phyloP scores from a whole-genome alignment of 192 early-diverging fungal species.

The Coemansia sp. region DNA sequence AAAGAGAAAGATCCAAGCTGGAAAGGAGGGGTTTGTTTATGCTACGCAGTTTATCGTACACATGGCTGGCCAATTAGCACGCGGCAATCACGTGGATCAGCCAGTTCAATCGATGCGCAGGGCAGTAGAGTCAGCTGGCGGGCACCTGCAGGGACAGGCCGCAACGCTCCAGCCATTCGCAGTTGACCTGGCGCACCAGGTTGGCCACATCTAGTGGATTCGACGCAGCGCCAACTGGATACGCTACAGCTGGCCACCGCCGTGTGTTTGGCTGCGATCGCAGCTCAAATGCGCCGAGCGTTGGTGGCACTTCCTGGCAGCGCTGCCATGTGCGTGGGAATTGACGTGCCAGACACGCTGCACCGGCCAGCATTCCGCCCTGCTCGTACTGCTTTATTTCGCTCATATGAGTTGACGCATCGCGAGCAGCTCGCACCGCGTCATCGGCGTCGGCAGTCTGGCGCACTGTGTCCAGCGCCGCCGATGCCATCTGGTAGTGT shows the following conservation, averaged over 20 bases:
- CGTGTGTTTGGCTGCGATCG: constrained; percentile 32
- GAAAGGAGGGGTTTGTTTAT: neutral
- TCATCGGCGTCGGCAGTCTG: constrained; percentile 2
- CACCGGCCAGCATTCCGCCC: constrained; percentile 18
- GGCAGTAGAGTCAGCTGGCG: too few species aligned
- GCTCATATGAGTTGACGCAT: constrained; percentile 15
- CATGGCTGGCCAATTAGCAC: too few species aligned
- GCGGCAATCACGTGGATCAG: too few species aligned
- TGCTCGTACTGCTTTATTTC: constrained; percentile 39
- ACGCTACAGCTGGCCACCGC: constrained; percentile 42
- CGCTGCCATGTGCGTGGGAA: constrained; percentile 44
- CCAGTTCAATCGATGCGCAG: too few species aligned
- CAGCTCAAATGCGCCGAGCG: constrained; percentile 25
- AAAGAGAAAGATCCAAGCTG: too few species aligned
- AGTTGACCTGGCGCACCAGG: constrained; percentile 42
- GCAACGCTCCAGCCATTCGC: constrained; percentile 33
- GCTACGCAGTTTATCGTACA: neutral
- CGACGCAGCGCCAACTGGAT: constrained; percentile 43
- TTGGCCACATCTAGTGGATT: constrained; percentile 53
- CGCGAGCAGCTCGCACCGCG: constrained; percentile 2
- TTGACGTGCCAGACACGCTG: constrained; percentile 19
- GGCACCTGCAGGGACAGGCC: constrained; percentile 35
- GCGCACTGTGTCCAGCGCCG: constrained; percentile 17
- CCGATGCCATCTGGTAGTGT: constrained; percentile 38
- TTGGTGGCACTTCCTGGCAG: constrained; percentile 16